Conservation (phyloP, 805 yeast genomes). For the Ascoidea rubescens region DNA sequence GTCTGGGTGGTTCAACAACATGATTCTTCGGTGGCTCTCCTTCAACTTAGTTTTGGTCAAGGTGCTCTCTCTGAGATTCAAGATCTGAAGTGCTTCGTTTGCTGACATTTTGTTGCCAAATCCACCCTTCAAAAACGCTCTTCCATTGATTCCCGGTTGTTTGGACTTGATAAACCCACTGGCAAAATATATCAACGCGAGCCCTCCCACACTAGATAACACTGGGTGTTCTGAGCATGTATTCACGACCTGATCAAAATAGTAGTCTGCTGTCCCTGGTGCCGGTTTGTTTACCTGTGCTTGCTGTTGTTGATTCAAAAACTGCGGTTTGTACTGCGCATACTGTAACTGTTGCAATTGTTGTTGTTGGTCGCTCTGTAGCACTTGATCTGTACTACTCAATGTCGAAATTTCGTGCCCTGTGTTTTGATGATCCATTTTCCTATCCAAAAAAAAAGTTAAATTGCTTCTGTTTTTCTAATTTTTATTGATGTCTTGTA, state of each 20-base stretch:
- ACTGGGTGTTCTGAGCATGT: constrained; percentile 69
- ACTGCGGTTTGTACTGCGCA: too few relatives aligned
- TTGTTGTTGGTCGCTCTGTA: too few relatives aligned
- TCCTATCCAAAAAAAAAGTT: too few relatives aligned
- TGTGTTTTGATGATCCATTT: too few relatives aligned
- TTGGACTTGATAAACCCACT: constrained; percentile 55
- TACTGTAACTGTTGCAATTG: too few relatives aligned
- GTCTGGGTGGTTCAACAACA: constrained; percentile 82
- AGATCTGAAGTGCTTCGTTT: constrained; percentile 73
- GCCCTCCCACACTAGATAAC: constrained; percentile 54
- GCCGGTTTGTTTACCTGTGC: constrained; percentile 6
- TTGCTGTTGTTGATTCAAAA: too few relatives aligned
- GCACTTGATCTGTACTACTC: too few relatives aligned
- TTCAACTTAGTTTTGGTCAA: constrained; percentile 24
- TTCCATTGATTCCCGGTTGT: constrained; percentile 54
- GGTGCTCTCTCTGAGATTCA: constrained; percentile 55
- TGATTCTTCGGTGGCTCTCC: constrained; percentile 58
- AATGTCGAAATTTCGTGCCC: too few relatives aligned
- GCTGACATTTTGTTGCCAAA: constrained; percentile 84
- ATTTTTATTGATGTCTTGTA: too few relatives aligned
- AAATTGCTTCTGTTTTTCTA: too few relatives aligned
- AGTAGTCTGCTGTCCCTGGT: constrained; percentile 37
- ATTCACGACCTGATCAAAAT: constrained; percentile 44
- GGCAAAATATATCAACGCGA: constrained; percentile 45
- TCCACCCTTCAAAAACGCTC: constrained; percentile 70